Evolutionary conservation across 176 grass and related monocot genomes (phyloP), one percentile per base, ranked within the genome.

Genomic region (Musa itinerans): DNA sequence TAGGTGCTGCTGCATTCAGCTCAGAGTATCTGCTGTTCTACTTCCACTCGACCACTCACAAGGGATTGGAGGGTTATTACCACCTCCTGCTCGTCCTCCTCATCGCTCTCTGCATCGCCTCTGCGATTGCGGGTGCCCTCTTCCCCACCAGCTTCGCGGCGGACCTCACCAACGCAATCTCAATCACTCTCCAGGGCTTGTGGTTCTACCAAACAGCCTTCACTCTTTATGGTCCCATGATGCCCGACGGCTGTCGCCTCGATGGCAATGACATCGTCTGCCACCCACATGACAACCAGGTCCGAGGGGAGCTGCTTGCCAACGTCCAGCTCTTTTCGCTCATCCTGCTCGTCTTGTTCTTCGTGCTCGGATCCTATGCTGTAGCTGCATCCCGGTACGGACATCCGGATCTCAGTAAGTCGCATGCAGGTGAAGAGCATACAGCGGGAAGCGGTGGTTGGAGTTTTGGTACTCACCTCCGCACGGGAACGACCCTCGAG

Each of bases 121-220:
- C 88, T 64, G 22, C 68, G 13, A 74, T 99, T 53, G 83, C 88
- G 0, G 88, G 90, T 16, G 84, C 90, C 0, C 80, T 99, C 54
- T 88, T 89, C 17, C 95, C 95, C 0, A 82, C 53, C 19, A 91
- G 86, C 77, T 86, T 99, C 50, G 72, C 86, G 0, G 83, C 71
- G 9, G 95, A 99, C 77, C 76, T 94, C 1, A 51, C 63, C 19
- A 78, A 61, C 5, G 88, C 88, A 65, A 23, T 87, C 2, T 80
- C 84, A 29, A 75, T 99, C 72, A 83, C 95, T 13, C 86, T 94
- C 25, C 95, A 99, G 62, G 95, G 95, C 24, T 78, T 99, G 2
- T 99, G 95, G 95, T 99, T 99, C 83, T 99, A 94, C 80, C 95
- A 99, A 86, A 99, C 95, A 3, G 95, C 95, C 0, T 83, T 94